Base-by-base conservation (phyloP, 768 basidiomycete genomes). In the Trametes meyenii region DNA sequence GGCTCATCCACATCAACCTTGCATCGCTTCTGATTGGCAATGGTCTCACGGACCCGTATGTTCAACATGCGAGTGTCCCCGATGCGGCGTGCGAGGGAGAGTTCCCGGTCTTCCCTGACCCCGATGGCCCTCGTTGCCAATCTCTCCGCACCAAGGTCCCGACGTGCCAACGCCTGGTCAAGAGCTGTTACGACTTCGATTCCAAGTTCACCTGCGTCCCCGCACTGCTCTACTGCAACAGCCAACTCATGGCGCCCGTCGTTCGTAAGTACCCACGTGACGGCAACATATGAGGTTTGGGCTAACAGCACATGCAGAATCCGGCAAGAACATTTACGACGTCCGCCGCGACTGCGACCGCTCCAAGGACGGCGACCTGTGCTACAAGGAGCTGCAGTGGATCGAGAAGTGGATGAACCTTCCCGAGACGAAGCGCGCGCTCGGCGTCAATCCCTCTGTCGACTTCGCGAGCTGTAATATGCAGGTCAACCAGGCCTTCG, bases 391-490 rank as follows among this genome's bases (percentile, higher is more conserved):
- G 76, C 87, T 97, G 83, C 68, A 73, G 17, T 97, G 92, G 91
- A 86, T 97, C 70, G 96, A 97, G 67, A 83, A 79, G 0, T 98
- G 88, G 83, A 79, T 98, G 82, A 97, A 98, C 72, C 76, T 84
- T 53, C 82, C 87, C 5, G 81, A 82, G 58, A 78, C 87, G 72
- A 96, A 96, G 78, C 82, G 81, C n/a, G 84, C 85, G 8, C 82
- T 96, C 29, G 94, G 94, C 49, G 92, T 85, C 16, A 79, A 86
- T 65, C 81, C 84, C 1, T 73, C 79, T 3, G 72, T 75, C 50
- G 76, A 78, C 0, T 94, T 93, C 70, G 78, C 82, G 62, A 82
- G 82, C n/a, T 94, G 92, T 75, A 93, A 87, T 67, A 82, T 81
- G 81, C 77, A 88, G 51, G 84, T 97, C 56, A 94, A 95, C 76